phyloP scores from a whole-genome alignment of 176 grass and related monocot genomes.

The Luzula sylvatica region DNA sequence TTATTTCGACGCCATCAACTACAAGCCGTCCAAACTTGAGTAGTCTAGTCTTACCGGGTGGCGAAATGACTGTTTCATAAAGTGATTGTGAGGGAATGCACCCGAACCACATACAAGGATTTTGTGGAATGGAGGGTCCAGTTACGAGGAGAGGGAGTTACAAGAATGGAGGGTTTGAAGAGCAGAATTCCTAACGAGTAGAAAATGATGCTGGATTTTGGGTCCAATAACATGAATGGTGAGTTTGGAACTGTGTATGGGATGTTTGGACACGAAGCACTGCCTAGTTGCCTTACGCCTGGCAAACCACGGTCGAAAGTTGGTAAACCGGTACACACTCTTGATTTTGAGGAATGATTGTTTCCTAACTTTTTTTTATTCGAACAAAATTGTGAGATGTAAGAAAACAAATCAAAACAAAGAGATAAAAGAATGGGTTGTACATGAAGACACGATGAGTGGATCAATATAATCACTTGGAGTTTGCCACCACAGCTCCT shows the following conservation, averaged over 20 bases:
- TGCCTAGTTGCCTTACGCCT: too few relatives aligned
- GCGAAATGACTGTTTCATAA: neutral
- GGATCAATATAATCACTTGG: too few relatives aligned
- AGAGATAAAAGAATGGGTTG: too few relatives aligned
- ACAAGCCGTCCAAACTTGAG: neutral
- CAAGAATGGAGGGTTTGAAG: slow-evolving; percentile 9
- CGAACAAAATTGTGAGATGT: too few relatives aligned
- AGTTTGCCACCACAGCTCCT: too few relatives aligned
- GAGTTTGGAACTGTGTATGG: neutral
- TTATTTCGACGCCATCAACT: slow-evolving; percentile 8
- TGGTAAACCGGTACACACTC: neutral
- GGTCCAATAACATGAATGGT: too few relatives aligned
- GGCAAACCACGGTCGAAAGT: neutral
- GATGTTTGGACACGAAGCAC: neutral
- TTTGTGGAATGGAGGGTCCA: neutral
- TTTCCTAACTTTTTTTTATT: neutral
- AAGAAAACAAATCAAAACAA: too few relatives aligned
- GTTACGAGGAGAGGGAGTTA: slow-evolving; percentile 3
- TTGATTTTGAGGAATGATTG: slow-evolving; percentile 1
- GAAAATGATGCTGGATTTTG: too few relatives aligned
- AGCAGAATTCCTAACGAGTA: too few relatives aligned
- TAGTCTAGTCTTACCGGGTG: neutral
- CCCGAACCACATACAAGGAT: neutral
- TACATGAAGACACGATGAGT: too few relatives aligned
- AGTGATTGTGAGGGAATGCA: neutral